phyloP scores from a whole-genome alignment of 2,329 filamentous ascomycete species.

The Penicillium sp. region DNA sequence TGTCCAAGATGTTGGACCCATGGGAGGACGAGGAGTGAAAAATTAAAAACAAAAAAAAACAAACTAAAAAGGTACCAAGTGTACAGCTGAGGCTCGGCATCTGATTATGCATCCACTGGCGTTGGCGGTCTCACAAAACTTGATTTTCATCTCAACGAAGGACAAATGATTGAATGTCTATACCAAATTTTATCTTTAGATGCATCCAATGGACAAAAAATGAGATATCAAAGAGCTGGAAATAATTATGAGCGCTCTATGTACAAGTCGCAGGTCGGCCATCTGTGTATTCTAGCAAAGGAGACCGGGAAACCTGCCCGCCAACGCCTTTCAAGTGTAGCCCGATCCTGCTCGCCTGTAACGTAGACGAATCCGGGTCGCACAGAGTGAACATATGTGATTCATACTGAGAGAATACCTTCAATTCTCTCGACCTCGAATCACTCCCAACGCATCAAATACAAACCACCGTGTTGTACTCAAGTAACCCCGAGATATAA shows the following conservation, averaged over 20 bases:
- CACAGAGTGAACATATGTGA: slow-evolving; percentile 1
- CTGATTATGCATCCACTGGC: slow-evolving; percentile 20
- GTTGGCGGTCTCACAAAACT: slow-evolving; percentile 19
- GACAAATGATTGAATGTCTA: slow-evolving; percentile 27
- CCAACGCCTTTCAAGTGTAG: slow-evolving; percentile 12
- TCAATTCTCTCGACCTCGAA: slow-evolving; percentile 11
- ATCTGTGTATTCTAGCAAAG: slow-evolving; percentile 11
- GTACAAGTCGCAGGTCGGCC: slow-evolving; percentile 20
- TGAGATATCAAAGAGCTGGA: slow-evolving; percentile 9
- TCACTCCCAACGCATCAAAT: slow-evolving; percentile 10
- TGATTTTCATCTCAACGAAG: slow-evolving; percentile 18
- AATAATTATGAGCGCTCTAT: slow-evolving; percentile 20
- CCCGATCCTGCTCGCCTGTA: neutral
- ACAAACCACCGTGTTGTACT: slow-evolving; percentile 6
- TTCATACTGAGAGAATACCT: neutral
- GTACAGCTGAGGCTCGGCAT: neutral
- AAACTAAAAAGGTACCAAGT: neutral
- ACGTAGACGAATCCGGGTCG: neutral
- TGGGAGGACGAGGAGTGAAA: slow-evolving; percentile 37
- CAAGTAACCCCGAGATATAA: slow-evolving; percentile 19
- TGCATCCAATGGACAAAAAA: slow-evolving; percentile 4
- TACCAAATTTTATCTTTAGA: slow-evolving; percentile 16
- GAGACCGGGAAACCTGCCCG: slow-evolving; percentile 20
- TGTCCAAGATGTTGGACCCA: slow-evolving; percentile 50
- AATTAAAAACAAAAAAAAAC: neutral